Percentiles rank a stretch among this genome's conserved stretches.
Conservation (phyloP, 176 grass and related monocot species). For the Triticum turgidum region DNA sequence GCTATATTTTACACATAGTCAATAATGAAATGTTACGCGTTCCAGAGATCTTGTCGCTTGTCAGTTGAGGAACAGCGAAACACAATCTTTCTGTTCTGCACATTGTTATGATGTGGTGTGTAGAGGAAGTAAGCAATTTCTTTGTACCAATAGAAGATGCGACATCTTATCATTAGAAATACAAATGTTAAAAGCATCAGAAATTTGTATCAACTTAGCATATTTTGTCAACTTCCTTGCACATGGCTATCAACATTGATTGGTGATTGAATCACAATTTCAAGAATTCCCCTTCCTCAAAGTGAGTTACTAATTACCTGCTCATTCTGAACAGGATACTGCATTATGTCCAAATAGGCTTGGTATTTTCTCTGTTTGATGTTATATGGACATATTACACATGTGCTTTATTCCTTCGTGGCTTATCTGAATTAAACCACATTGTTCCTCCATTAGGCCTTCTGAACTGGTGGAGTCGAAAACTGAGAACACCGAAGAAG, state of each 20-base stretch:
- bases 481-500: slow-evolving; percentile 84
- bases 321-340: neutral
- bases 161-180: neutral
- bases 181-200: neutral
- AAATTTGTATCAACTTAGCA: neutral
- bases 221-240: neutral
- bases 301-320: neutral
- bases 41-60: neutral
- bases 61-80: neutral
- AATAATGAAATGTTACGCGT: neutral
- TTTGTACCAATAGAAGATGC: neutral
- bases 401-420: neutral
- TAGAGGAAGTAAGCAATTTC: neutral
- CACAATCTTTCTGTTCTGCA: neutral
- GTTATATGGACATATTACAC: neutral
- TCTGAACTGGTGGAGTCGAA: slow-evolving; percentile 71
- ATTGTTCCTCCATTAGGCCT: slow-evolving; percentile 46
- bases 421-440: neutral
- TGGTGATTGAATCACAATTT: neutral
- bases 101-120: neutral
- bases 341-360: neutral
- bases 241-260: neutral
- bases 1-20: neutral
- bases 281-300: neutral
- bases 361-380: neutral